Evolutionary conservation across 2,329 filamentous ascomycete species (phyloP).

Genomic region (Colletotrichum viniferum): DNA sequence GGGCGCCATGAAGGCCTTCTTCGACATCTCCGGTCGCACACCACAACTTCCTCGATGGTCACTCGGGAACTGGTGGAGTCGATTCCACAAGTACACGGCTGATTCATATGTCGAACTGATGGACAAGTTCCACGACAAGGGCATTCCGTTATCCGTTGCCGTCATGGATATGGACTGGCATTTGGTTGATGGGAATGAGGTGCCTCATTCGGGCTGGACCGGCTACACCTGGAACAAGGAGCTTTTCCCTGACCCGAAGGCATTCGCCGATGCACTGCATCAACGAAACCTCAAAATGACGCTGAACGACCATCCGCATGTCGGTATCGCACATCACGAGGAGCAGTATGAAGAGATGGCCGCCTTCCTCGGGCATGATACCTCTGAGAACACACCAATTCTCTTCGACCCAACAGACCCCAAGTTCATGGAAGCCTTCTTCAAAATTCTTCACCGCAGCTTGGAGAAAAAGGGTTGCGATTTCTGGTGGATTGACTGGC

Average conservation of each 20-base stretch:
- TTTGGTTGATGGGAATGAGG: background rate
- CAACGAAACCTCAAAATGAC: background rate
- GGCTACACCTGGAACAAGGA: background rate
- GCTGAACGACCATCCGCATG: background rate
- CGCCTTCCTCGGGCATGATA: background rate
- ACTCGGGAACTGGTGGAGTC: background rate
- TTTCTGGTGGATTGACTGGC: background rate
- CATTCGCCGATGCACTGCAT: background rate
- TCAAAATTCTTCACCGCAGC: background rate
- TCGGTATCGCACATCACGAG: background rate
- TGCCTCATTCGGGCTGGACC: background rate
- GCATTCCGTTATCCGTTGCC: background rate
- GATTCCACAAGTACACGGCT: background rate
- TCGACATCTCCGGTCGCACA: background rate
- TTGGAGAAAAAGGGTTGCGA: background rate
- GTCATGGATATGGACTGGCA: background rate
- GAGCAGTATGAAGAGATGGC: background rate
- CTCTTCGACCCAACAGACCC: background rate
- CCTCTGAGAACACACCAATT: background rate
- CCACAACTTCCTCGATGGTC: background rate
- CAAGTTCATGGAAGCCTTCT: background rate
- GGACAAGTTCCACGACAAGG: background rate
- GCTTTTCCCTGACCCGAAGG: background rate
- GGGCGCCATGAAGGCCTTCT: background rate
- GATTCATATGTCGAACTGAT: background rate